A percentile compares a stretch with the other conserved stretches of the same genome.
Conservation (phyloP, 768 basidiomycete genomes). For the Pisolithus marmoratus region DNA sequence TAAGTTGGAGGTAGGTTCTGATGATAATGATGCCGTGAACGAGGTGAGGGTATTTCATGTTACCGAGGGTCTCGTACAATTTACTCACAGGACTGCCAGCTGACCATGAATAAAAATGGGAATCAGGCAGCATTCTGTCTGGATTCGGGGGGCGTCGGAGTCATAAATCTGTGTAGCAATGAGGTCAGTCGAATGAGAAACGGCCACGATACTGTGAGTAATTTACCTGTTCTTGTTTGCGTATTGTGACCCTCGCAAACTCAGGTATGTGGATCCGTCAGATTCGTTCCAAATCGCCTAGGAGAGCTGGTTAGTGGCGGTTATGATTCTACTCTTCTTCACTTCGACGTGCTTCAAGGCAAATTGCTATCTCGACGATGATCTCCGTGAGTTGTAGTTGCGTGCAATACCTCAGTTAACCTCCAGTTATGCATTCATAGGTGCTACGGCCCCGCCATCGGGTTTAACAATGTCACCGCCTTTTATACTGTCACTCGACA, state of each 20-base stretch:
- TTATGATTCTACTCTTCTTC: slow-evolving; percentile 63
- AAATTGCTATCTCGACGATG: slow-evolving; percentile 50
- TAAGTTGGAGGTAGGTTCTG: slow-evolving; percentile 41
- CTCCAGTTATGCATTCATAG: slow-evolving; percentile 4
- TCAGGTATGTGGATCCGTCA: slow-evolving; percentile 67
- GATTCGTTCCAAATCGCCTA: slow-evolving; percentile 66
- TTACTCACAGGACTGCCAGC: slow-evolving; percentile 45
- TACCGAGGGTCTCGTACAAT: not conserved
- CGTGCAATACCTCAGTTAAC: not conserved
- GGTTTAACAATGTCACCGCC: slow-evolving; percentile 66
- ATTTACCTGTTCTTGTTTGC: not conserved
- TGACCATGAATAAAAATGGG: slow-evolving; percentile 51
- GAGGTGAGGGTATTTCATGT: slow-evolving; percentile 42
- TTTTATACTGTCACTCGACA: slow-evolving; percentile 59
- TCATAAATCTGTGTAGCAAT: slow-evolving; percentile 51
- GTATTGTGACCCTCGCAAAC: not conserved
- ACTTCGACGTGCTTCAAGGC: slow-evolving; percentile 59
- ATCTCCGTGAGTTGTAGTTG: slow-evolving; percentile 42
- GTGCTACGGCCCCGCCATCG: slow-evolving; percentile 37
- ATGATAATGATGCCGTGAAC: slow-evolving; percentile 57
- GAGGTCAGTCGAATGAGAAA: slow-evolving; percentile 51
- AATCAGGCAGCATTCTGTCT: slow-evolving; percentile 58
- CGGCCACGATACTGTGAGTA: slow-evolving; percentile 56
- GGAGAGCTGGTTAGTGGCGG: slow-evolving; percentile 73
- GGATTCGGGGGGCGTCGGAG: slow-evolving; percentile 65